Evolutionary conservation across 2,329 filamentous ascomycete genomes (phyloP).

Genomic region (Stemphylium beticola): DNA sequence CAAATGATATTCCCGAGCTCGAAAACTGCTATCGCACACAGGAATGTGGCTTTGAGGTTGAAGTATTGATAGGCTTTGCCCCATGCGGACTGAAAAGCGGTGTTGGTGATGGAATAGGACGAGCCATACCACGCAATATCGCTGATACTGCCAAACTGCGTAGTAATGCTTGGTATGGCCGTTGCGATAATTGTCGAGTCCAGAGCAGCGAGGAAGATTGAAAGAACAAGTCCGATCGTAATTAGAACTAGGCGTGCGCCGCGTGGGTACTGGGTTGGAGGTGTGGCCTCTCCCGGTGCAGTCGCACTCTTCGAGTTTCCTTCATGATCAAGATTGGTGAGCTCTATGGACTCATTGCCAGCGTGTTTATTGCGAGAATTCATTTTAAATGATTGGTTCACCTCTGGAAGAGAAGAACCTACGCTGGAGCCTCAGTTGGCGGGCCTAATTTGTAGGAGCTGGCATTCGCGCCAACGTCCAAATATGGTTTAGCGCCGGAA

Average conservation of each 20-base stretch:
- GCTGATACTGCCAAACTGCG: slow-evolving; percentile 43
- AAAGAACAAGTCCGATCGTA: slow-evolving; percentile 36
- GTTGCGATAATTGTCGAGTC: slow-evolving; percentile 46
- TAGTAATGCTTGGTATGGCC: slow-evolving; percentile 47
- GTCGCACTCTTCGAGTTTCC: not conserved
- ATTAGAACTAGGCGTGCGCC: slow-evolving; percentile 33
- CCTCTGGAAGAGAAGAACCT: no score
- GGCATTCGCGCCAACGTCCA: not conserved
- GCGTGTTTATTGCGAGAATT: no score
- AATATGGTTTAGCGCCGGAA: slow-evolving; percentile 1
- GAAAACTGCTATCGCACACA: slow-evolving; percentile 55
- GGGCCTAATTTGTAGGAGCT: not conserved
- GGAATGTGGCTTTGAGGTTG: slow-evolving; percentile 49
- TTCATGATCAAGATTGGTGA: not conserved
- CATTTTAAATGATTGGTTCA: no score
- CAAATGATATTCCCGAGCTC: slow-evolving; percentile 64
- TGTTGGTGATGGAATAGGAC: slow-evolving; percentile 54
- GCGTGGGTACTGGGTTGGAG: slow-evolving; percentile 19
- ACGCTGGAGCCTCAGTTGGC: no score
- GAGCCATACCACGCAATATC: slow-evolving; percentile 48
- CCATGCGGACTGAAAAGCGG: slow-evolving; percentile 54
- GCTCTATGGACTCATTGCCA: not conserved
- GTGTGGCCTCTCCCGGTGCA: not conserved
- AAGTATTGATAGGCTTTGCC: slow-evolving; percentile 58
- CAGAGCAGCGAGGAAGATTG: slow-evolving; percentile 36